phyloP scores from a whole-genome alignment of 2,329 filamentous ascomycete species.

The Epichloe sylvatica region DNA sequence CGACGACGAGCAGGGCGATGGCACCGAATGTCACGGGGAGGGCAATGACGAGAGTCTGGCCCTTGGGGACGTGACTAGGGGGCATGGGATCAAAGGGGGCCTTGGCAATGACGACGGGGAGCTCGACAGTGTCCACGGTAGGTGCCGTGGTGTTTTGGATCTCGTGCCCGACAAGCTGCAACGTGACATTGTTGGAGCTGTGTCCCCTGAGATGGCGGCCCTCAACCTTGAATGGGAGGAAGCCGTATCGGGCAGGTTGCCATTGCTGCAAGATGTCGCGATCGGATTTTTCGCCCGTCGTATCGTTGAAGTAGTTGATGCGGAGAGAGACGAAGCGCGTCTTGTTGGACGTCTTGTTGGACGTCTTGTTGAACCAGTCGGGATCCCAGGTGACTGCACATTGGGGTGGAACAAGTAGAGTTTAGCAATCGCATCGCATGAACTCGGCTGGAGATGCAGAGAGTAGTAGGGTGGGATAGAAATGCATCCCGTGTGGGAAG shows the following conservation, averaged over 20 bases:
- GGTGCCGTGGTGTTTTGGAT: conserved; percentile 18
- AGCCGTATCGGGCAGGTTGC: conserved; percentile 30
- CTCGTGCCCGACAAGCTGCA: conserved; percentile 27
- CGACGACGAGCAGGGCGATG: conserved; percentile 33
- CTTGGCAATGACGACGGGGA: conserved; percentile 23
- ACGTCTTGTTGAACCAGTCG: conserved; percentile 31
- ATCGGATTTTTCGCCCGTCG: conserved; percentile 21
- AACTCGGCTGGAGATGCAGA: not conserved
- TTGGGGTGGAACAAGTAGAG: not conserved
- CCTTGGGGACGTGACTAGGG: conserved; percentile 19
- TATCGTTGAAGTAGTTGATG: conserved; percentile 27
- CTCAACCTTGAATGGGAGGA: conserved; percentile 32
- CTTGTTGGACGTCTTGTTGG: conserved; percentile 21
- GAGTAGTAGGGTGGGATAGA: no score
- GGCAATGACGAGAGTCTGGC: conserved; percentile 36
- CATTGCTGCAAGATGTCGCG: conserved; percentile 20
- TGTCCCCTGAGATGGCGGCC: conserved; percentile 14
- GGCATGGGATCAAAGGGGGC: conserved; percentile 24
- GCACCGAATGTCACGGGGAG: conserved; percentile 37
- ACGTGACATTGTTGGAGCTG: conserved; percentile 30
- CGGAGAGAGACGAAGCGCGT: conserved; percentile 22
- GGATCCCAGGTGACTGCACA: conserved; percentile 42
- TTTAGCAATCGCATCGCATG: no score
- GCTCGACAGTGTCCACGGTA: conserved; percentile 27
- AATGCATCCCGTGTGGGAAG: not conserved